Evolutionary conservation across 75 land plant species (phyloP).

Genomic region (Ceratopteris richardii): DNA sequence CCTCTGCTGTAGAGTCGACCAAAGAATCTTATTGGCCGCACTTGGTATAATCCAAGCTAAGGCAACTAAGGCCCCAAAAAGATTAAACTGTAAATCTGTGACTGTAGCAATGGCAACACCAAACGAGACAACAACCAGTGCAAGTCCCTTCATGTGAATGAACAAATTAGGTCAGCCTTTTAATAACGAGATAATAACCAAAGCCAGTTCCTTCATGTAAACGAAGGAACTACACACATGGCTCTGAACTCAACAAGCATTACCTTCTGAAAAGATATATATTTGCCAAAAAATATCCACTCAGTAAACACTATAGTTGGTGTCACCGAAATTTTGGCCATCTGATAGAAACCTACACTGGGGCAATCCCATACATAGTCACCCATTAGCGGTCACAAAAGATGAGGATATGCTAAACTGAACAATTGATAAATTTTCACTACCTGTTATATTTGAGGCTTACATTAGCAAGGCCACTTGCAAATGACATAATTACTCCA

Average conservation of each 20-base stretch:
- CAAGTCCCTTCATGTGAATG: slow-evolving; percentile 59
- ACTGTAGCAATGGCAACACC: slow-evolving; percentile 91
- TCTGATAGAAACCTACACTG: slow-evolving; percentile 96
- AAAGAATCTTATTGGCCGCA: slow-evolving; percentile 81
- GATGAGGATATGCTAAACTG: background rate
- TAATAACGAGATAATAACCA: no score
- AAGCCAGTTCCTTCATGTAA: no score
- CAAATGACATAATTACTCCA: slow-evolving; percentile 71
- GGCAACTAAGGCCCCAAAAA: slow-evolving; percentile 83
- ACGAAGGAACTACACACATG: no score
- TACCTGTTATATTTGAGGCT: slow-evolving; percentile 89
- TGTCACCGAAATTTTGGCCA: slow-evolving; percentile 94
- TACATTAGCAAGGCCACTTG: slow-evolving; percentile 84
- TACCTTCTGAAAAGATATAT: slow-evolving; percentile 60
- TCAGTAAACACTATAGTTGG: slow-evolving; percentile 85
- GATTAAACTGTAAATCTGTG: slow-evolving; percentile 69
- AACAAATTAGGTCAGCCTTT: no score
- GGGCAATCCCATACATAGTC: background rate
- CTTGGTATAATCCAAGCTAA: slow-evolving; percentile 87
- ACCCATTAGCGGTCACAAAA: background rate
- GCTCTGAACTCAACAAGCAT: no score
- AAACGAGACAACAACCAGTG: slow-evolving; percentile 63
- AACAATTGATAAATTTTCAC: no score
- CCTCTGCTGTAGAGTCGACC: slow-evolving; percentile 82
- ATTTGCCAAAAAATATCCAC: slow-evolving; percentile 45